Percentiles rank a stretch among this genome's conserved stretches.
Evolutionary conservation across 495 filamentous ascomycete genomes (phyloP).

Genomic region (Trichoderma asperelloides): DNA sequence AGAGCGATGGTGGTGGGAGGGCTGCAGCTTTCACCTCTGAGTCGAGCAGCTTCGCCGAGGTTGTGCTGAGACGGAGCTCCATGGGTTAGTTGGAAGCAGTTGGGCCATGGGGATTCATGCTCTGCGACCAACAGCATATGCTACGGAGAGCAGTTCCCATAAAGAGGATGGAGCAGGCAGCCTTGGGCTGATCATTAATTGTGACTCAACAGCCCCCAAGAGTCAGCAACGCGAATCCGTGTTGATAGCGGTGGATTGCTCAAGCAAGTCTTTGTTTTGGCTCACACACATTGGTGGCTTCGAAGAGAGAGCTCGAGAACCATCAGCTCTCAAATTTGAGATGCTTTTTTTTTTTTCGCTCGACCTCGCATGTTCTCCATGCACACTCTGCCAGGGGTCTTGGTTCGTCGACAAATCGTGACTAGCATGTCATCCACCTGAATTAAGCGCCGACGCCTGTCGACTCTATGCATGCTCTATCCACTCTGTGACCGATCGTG

Average conservation of each 20-base stretch:
- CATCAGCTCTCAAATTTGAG: background rate
- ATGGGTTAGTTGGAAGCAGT: too few species aligned
- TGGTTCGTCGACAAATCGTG: slow-evolving; percentile 5
- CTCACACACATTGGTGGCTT: background rate
- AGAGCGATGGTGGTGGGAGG: background rate
- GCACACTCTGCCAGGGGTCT: background rate
- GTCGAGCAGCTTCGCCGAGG: background rate
- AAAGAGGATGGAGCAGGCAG: too few species aligned
- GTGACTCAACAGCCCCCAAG: too few species aligned
- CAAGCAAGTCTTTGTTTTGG: background rate
- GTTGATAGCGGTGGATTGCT: background rate
- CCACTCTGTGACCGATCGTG: background rate
- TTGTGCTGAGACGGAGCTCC: background rate
- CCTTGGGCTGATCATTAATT: too few species aligned
- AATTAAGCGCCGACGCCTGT: slow-evolving; percentile 13
- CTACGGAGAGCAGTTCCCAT: too few species aligned
- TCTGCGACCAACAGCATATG: too few species aligned
- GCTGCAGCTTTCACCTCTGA: background rate
- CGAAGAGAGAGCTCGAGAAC: background rate
- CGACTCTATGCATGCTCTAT: slow-evolving; percentile 7
- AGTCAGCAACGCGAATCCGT: too few species aligned
- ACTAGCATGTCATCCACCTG: slow-evolving; percentile 10
- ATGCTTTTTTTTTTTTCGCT: background rate
- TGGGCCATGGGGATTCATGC: too few species aligned
- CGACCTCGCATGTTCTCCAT: background rate